Evolutionary conservation across 169 alveolate genomes (phyloP).

Genomic region (Cardiosporidium cionae): DNA sequence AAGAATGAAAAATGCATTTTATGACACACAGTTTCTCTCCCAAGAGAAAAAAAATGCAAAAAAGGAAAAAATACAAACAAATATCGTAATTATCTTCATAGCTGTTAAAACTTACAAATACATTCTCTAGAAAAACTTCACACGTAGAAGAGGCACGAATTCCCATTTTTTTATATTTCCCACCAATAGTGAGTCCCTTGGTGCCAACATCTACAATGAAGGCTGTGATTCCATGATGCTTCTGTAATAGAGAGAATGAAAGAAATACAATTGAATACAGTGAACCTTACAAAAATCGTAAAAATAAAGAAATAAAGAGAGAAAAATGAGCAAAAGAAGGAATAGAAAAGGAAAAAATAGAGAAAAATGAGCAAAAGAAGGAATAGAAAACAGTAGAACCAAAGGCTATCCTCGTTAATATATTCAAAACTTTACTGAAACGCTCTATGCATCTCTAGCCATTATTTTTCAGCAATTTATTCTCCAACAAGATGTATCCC

Average conservation of each 20-base stretch:
- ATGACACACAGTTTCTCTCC: no score
- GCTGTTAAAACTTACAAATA: background rate
- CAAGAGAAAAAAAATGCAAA: no score
- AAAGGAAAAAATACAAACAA: no score
- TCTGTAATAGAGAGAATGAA: background rate
- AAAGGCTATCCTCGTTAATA: no score
- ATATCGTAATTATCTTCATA: no score
- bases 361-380: no score
- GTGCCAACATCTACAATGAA: slow-evolving; percentile 11
- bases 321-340: background rate
- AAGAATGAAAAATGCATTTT: no score
- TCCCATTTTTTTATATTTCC: slow-evolving; percentile 6
- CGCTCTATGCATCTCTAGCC: no score
- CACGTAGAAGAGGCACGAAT: slow-evolving; percentile 24
- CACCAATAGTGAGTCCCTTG: slow-evolving; percentile 10
- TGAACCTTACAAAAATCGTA: background rate
- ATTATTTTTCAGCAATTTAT: no score
- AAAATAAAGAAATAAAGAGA: background rate
- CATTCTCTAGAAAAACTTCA: slow-evolving; percentile 4
- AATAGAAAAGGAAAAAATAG: background rate
- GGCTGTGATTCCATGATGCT: slow-evolving; percentile 15
- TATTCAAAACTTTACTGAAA: no score
- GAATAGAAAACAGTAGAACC: no score
- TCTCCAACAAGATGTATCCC: no score
- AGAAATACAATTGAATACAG: background rate